Conservation (phyloP, 176 grass and related monocot species). For the Puya raimondii region DNA sequence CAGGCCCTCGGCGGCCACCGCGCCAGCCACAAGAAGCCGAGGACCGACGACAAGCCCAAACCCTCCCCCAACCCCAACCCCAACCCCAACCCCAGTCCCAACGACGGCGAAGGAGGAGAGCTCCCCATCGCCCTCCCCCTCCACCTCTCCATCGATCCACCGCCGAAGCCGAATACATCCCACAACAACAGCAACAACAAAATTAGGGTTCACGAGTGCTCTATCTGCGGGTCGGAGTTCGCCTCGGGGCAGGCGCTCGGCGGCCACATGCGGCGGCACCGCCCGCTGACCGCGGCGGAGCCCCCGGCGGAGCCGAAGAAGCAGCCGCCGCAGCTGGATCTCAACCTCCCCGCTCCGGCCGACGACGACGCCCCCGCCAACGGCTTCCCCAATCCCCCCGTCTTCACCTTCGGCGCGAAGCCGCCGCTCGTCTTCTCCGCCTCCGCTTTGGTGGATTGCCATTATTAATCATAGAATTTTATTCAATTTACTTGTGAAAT, state of each 20-base stretch:
- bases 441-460: constrained; percentile 49
- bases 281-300: constrained; percentile 33
- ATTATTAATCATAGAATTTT: constrained; percentile 34
- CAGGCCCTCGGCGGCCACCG: constrained; percentile 92
- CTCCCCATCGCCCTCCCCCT: no score
- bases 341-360: constrained; percentile 63
- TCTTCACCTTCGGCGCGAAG: constrained; percentile 25
- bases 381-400: background rate
- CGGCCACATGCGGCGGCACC: constrained; percentile 88
- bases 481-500: constrained; percentile 40
- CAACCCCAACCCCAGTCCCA: constrained; percentile 13
- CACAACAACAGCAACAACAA: background rate
- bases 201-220: constrained; percentile 50
- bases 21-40: constrained; percentile 89
- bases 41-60: constrained; percentile 14
- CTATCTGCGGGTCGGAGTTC: constrained; percentile 60
- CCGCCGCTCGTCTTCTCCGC: constrained; percentile 32
- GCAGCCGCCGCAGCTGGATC: constrained; percentile 29
- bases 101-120: background rate
- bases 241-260: constrained; percentile 79
- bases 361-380: constrained; percentile 22
- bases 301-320: constrained; percentile 14
- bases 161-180: background rate
- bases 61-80: background rate
- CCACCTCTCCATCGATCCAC: background rate